These are phyloP conservation scores for Hygrophila difformis DNA, from an alignment of 257 asterid species.

Conservation along the genomic window DNA sequence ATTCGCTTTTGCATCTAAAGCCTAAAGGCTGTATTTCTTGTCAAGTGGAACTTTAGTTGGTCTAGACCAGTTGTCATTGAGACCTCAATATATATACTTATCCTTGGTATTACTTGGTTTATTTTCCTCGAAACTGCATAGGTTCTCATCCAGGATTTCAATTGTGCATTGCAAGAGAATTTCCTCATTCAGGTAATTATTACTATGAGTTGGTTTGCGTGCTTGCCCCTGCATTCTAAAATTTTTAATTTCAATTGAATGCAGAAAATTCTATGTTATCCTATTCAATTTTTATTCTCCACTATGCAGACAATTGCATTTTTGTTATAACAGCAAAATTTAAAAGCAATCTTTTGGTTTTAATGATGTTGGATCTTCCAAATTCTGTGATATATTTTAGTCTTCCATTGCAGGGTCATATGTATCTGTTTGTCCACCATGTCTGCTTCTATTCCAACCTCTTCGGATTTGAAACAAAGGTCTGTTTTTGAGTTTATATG, in stretches of 20 bases:
- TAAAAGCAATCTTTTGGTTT: no score
- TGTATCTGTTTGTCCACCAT: conserved; percentile 70
- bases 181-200: conserved; percentile 86
- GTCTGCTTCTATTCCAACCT: conserved; percentile 96
- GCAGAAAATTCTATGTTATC: not conserved
- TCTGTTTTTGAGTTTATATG: conserved; percentile 19
- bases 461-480: conserved; percentile 98
- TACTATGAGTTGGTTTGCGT: conserved; percentile 5
- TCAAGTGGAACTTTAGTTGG: conserved; percentile 10
- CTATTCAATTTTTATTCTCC: no score
- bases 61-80: conserved; percentile 2
- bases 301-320: no score
- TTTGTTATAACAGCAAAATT: no score
- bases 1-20: conserved; percentile 15
- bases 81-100: conserved; percentile 5
- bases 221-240: not conserved
- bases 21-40: conserved; percentile 3
- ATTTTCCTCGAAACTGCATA: conserved; percentile 19
- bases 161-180: conserved; percentile 94
- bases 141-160: conserved; percentile 94
- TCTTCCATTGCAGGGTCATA: conserved; percentile 81
- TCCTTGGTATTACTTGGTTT: conserved; percentile 11
- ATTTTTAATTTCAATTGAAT: conserved; percentile 7
- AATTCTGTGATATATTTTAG: conserved; percentile 4
- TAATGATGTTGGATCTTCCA: not conserved